A percentile compares a stretch with the other conserved stretches of the same genome.
Evolutionary conservation across 805 yeast species (phyloP).

Genomic region (Wickerhamiella bombiphila): DNA sequence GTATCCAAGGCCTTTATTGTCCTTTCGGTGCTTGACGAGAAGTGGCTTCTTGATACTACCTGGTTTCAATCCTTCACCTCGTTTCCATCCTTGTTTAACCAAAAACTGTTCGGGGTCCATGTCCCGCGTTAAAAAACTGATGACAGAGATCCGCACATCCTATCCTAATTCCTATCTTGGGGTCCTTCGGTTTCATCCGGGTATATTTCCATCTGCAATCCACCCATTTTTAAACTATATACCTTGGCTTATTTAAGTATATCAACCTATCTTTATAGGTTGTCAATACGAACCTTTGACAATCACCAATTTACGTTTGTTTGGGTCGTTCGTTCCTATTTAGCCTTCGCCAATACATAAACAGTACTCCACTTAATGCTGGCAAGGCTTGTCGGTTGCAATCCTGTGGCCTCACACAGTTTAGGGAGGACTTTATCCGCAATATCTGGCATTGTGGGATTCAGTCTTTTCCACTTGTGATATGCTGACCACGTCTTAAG

Average conservation of each 20-base stretch:
- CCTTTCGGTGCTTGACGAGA: constrained; percentile 78
- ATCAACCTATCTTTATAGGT: no score
- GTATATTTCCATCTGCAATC: no score
- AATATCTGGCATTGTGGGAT: constrained; percentile 31
- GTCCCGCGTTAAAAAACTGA: no score
- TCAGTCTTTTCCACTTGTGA: constrained; percentile 41
- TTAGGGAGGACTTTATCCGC: constrained; percentile 35
- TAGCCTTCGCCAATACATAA: constrained; percentile 7
- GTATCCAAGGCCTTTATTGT: constrained; percentile 81
- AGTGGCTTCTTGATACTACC: constrained; percentile 81
- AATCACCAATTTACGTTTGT: no score
- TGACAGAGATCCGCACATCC: no score
- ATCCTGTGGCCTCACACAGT: constrained; percentile 31
- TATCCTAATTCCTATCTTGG: no score
- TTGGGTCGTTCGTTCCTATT: background rate
- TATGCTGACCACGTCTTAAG: constrained; percentile 56
- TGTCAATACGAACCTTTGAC: no score
- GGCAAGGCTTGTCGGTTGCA: constrained; percentile 34
- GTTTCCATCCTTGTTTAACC: constrained; percentile 75
- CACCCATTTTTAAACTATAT: no score
- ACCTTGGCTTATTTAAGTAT: no score
- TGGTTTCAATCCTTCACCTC: constrained; percentile 67
- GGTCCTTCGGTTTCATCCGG: no score
- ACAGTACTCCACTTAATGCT: constrained; percentile 36
- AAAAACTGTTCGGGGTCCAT: constrained; percentile 72